These are phyloP conservation scores for Auricularia auricula-judae DNA, from an alignment of 768 basidiomycete species.

Conservation along the genomic window DNA sequence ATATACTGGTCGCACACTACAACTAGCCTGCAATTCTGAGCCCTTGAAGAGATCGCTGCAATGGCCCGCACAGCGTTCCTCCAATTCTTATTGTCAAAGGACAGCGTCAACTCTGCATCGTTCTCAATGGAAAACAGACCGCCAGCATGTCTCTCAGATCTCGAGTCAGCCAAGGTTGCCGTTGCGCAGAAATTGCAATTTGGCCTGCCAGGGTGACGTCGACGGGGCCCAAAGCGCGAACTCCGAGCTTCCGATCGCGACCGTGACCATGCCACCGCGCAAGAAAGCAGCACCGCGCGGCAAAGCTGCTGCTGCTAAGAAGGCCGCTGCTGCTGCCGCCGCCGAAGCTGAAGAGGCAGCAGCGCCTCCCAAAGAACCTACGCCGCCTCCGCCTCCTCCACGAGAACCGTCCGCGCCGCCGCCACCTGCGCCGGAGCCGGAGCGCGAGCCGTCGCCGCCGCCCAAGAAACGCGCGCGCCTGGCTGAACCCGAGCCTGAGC, in stretches of 20 bases:
- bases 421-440: neutral
- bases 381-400: neutral
- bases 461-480: neutral
- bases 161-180: too few species aligned
- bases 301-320: neutral
- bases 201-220: too few species aligned
- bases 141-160: too few species aligned
- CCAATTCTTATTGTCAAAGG: too few species aligned
- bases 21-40: too few species aligned
- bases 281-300: neutral
- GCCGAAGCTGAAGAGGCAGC: neutral
- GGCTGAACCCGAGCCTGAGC: neutral
- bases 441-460: neutral
- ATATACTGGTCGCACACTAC: too few species aligned
- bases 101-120: too few species aligned
- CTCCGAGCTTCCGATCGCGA: neutral
- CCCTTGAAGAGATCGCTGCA: too few species aligned
- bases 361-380: neutral
- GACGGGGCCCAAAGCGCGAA: too few species aligned
- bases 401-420: neutral
- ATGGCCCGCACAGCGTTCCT: too few species aligned
- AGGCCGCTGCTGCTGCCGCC: neutral
- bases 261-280: neutral
- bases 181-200: too few species aligned
- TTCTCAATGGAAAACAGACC: too few species aligned